Conservation (phyloP, 164 flowering plant genomes). For the Santalum album region DNA sequence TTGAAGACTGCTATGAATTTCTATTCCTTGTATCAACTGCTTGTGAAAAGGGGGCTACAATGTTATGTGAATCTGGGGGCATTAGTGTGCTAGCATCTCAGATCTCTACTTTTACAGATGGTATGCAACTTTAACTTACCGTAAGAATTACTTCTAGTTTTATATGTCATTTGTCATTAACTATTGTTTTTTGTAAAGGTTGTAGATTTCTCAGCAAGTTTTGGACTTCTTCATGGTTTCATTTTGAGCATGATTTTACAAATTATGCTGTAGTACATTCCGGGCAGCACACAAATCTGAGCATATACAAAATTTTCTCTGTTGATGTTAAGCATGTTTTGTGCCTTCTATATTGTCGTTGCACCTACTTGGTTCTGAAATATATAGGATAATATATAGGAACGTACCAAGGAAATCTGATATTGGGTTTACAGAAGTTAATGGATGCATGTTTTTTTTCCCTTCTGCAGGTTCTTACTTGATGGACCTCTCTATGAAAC, state of each 20-base stretch:
- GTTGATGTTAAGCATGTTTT: neutral
- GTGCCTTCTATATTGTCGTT: conserved; percentile 1
- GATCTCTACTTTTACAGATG: conserved; percentile 51
- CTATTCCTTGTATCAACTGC: conserved; percentile 48
- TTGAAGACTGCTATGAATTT: conserved; percentile 75
- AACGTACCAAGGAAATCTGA: neutral
- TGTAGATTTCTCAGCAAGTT: neutral
- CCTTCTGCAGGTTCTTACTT: conserved; percentile 52
- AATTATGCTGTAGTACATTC: too few relatives aligned
- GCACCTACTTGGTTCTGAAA: neutral
- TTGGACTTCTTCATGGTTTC: neutral
- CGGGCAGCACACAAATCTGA: neutral
- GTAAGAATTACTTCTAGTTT: neutral
- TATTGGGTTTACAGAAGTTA: neutral
- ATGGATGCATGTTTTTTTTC: neutral
- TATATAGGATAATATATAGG: neutral
- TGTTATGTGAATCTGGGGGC: conserved; percentile 52
- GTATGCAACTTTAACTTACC: conserved; percentile 21
- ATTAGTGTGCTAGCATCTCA: conserved; percentile 48
- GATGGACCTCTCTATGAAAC: conserved; percentile 51
- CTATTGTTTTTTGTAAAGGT: neutral
- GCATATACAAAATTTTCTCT: neutral
- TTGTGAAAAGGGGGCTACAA: conserved; percentile 44
- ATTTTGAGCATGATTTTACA: neutral
- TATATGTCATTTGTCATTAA: neutral